Evolutionary conservation across 2,329 filamentous ascomycete genomes (phyloP).

Genomic region (Phaeosphaeria sp.): DNA sequence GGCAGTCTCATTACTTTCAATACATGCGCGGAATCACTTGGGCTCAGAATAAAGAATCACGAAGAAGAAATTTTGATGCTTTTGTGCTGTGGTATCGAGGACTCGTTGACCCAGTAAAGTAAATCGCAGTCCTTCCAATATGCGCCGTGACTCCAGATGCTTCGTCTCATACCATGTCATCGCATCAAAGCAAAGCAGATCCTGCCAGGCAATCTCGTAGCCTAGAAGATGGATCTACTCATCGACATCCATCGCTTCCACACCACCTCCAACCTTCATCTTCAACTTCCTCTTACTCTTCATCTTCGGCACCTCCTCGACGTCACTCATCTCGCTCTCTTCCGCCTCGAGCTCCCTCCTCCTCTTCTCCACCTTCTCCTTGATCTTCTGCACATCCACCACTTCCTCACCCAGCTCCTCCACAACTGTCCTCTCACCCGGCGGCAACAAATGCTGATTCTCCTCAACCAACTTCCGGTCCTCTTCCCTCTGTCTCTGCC

Average conservation of each 20-base stretch:
- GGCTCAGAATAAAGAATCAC: no score
- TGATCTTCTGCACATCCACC: conserved; percentile 28
- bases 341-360: conserved; percentile 70
- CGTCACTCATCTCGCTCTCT: conserved; percentile 51
- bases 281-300: conserved; percentile 57
- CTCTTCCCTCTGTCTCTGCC: conserved; percentile 76
- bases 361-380: conserved; percentile 61
- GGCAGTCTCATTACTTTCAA: no score
- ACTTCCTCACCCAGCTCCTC: conserved; percentile 54
- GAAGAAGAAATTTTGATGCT: not conserved
- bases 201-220: no score
- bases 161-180: not conserved
- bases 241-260: conserved; percentile 58
- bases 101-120: not conserved
- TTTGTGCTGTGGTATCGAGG: not conserved
- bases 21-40: no score
- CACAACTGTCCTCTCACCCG: conserved; percentile 52
- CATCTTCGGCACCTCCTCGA: conserved; percentile 45
- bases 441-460: conserved; percentile 89
- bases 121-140: not conserved
- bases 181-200: no score
- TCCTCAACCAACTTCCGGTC: conserved; percentile 89
- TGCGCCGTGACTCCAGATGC: conserved; percentile 22
- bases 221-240: no score
- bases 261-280: conserved; percentile 53